Evolutionary conservation across 1,284 basidiomycete genomes (phyloP).

Genomic region (Salmacisia buchloeana): DNA sequence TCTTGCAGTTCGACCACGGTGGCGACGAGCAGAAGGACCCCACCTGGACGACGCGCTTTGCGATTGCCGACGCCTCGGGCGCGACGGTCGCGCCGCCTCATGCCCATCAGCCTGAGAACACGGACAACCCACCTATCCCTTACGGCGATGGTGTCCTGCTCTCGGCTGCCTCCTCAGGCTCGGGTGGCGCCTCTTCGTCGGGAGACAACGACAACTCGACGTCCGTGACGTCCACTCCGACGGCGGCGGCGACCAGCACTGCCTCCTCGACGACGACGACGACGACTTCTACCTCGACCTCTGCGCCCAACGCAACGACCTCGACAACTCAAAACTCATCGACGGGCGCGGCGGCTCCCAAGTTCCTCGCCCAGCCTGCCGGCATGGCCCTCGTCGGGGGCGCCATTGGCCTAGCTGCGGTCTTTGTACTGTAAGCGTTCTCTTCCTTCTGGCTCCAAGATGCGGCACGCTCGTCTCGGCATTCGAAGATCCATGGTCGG

Average conservation of each 20-base stretch:
- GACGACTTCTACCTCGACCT: neutral
- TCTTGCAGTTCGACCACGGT: conserved; percentile 44
- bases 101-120: conserved; percentile 59
- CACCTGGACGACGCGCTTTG: conserved; percentile 74
- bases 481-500: too few species aligned
- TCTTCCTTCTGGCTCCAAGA: too few species aligned
- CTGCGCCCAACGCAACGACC: too few species aligned
- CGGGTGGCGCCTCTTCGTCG: neutral
- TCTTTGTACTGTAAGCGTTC: conserved; percentile 7
- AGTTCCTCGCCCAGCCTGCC: neutral
- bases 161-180: conserved; percentile 17
- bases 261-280: neutral
- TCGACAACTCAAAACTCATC: neutral
- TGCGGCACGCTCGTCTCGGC: too few species aligned
- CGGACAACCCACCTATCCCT: conserved; percentile 54
- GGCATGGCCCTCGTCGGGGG: conserved; percentile 1
- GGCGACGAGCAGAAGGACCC: conserved; percentile 44
- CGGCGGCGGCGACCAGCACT: neutral
- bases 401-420: conserved; percentile 1
- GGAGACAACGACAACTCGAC: neutral
- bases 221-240: neutral
- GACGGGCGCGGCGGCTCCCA: neutral
- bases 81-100: conserved; percentile 55
- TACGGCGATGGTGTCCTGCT: conserved; percentile 59
- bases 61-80: conserved; percentile 62